These are phyloP conservation scores for Musa beccarii DNA, from an alignment of 176 grass and related monocot species.

Conservation along the genomic window DNA sequence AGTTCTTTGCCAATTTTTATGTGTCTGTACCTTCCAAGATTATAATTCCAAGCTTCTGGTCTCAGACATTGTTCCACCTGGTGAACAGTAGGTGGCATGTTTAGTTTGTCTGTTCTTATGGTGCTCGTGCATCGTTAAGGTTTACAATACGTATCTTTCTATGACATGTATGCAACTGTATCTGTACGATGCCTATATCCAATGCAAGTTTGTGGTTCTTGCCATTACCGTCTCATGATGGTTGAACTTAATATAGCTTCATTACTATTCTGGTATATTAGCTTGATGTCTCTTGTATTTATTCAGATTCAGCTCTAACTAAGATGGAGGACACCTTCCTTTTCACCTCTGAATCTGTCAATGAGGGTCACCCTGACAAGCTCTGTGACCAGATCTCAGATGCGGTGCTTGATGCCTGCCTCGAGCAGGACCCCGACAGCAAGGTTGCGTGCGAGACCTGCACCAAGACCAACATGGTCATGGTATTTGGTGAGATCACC, in stretches of 20 bases:
- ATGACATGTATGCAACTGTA: no score
- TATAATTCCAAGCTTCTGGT: no score
- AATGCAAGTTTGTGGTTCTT: no score
- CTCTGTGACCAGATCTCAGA: not conserved
- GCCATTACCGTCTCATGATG: not conserved
- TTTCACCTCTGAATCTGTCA: constrained; percentile 7
- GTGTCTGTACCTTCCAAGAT: not conserved
- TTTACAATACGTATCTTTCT: no score
- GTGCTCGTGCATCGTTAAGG: not conserved
- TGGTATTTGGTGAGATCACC: constrained; percentile 1
- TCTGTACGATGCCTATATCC: no score
- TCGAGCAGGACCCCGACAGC: constrained; percentile 1
- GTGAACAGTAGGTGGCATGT: not conserved
- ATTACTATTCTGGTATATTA: not conserved
- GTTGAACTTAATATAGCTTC: not conserved
- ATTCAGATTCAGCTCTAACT: not conserved
- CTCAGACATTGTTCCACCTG: no score
- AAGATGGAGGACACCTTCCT: constrained; percentile 9
- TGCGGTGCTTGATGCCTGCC: not conserved
- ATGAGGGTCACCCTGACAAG: constrained; percentile 5
- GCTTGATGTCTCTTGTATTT: not conserved
- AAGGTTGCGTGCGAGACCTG: constrained; percentile 5
- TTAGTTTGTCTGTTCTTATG: not conserved
- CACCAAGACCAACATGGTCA: constrained; percentile 6
- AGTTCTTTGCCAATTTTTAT: not conserved